These are phyloP conservation scores for Corymbia calophylla DNA, from an alignment of 441 rosid genomes.

Conservation along the genomic window DNA sequence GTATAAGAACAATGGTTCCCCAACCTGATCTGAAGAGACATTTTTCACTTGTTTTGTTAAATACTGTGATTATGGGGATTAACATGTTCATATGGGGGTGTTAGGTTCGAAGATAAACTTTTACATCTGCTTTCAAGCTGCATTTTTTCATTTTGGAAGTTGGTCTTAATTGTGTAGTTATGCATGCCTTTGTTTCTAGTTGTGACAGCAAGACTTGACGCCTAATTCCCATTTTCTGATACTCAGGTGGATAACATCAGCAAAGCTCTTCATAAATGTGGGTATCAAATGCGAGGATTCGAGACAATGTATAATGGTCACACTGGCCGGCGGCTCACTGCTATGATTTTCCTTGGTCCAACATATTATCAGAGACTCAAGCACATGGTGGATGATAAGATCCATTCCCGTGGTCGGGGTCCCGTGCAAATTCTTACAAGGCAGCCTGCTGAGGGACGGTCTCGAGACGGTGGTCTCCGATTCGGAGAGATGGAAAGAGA, in stretches of 20 bases:
- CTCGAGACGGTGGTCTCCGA: conserved; percentile 96
- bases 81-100: background rate
- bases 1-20: background rate
- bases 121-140: background rate
- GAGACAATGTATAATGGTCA: conserved; percentile 99
- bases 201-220: background rate
- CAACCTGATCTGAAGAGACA: background rate
- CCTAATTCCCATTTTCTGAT: background rate
- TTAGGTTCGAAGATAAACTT: background rate
- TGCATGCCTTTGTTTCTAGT: background rate
- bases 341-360: conserved; percentile 96
- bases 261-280: conserved; percentile 96
- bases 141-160: background rate
- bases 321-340: conserved; percentile 82
- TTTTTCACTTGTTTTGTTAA: background rate
- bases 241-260: conserved; percentile 93
- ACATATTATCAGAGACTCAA: conserved; percentile 95
- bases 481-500: conserved; percentile 99
- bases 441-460: conserved; percentile 98
- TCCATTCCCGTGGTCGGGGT: conserved; percentile 97
- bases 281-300: conserved; percentile 97
- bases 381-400: conserved; percentile 98
- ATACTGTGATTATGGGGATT: background rate
- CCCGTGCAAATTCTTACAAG: conserved; percentile 93
- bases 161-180: background rate